Evolutionary conservation across 441 rosid genomes (phyloP), one percentile per base, ranked within the genome.

Genomic region (Adansonia grandidieri): DNA sequence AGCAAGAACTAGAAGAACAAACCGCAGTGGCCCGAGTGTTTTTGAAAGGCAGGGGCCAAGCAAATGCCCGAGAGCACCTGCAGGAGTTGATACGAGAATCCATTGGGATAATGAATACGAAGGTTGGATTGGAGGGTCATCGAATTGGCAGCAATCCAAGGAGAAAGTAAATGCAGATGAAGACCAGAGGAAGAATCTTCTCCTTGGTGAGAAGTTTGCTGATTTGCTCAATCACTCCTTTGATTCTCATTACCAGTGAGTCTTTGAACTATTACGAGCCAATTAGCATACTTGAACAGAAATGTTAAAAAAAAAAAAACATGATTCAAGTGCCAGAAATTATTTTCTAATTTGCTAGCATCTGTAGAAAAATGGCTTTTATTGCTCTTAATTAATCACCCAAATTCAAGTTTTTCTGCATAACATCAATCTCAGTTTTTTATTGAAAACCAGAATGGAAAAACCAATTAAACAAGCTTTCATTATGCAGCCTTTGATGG

Each of bases 171-270:
- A 68, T 19, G 76, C 82, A n/a, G 88, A 89, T 54, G 86, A 86
- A 24, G 80, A 74, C 7, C 78, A 76, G 57, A 82, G 82, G n/a
- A 84, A 81, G 42, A 37, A 37, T 37, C 42, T 4, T 42, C 83
- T 84, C 6, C 69, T 87, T 37, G 91, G 87, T 3, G 85, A 93
- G 9, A 87, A 88, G 75, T 93, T 93, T 71, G 81, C 93, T 48
- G 97, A 93, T 74, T 85, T 93, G 84, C 91, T 93, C 84, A 81
- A 93, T 71, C 88, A 91, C 65, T 88, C 93, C 81, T 75, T 87
- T 67, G 91, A 90, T 86, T 95, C 97, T 85, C 97, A 95, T 84
- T 95, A 95, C 88, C 97, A 87, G 97, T 93, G 56, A 88, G 91
- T 40, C 9, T 44, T 9, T 37, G 42, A 37, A 1, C 28, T 58